These are phyloP conservation scores for Globisporangium lucens DNA, from an alignment of 352 stramenopile species.

Conservation along the genomic window DNA sequence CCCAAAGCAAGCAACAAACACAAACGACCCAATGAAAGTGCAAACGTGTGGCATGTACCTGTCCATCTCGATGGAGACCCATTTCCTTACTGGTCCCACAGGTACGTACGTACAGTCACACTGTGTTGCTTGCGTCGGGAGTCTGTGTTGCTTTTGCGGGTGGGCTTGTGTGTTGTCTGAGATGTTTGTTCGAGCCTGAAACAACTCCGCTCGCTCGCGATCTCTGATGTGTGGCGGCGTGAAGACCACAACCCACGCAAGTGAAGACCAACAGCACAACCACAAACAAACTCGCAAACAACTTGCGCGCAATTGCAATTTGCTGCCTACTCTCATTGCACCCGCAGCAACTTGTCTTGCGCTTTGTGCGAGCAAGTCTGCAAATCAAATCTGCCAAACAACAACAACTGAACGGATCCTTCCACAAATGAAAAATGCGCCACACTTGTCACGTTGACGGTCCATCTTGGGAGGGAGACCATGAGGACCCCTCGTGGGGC, in stretches of 20 bases:
- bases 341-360: background rate
- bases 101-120: background rate
- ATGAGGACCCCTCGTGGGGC: no score
- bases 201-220: background rate
- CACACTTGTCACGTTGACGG: background rate
- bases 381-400: no score
- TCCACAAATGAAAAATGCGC: background rate
- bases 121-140: background rate
- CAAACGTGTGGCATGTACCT: background rate
- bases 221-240: background rate
- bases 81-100: background rate
- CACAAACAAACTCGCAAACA: background rate
- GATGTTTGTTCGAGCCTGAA: background rate
- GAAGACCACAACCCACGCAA: background rate
- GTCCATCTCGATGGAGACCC: background rate
- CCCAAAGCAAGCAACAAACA: background rate
- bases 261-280: background rate
- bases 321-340: background rate
- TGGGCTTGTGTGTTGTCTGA: no score
- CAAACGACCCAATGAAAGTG: background rate
- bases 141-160: background rate
- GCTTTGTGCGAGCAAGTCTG: background rate
- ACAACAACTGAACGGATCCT: background rate
- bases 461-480: background rate
- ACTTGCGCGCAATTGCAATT: background rate